These are phyloP conservation scores for Metschnikowia matae DNA, from an alignment of 805 yeast species.

Conservation along the genomic window DNA sequence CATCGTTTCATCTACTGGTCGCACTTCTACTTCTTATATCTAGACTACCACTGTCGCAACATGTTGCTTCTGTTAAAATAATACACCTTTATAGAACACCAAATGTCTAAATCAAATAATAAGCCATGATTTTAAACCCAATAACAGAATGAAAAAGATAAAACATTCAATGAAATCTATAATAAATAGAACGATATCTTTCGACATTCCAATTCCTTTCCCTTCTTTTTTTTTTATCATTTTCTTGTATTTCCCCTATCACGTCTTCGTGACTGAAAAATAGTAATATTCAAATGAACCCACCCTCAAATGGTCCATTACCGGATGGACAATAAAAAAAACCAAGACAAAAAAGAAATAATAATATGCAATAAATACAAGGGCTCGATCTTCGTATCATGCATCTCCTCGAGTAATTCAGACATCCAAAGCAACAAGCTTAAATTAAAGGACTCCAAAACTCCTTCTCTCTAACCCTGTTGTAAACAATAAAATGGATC, in stretches of 20 bases:
- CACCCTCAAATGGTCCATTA: constrained; percentile 15
- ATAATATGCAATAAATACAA: constrained; percentile 17
- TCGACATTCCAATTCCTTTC: constrained; percentile 14
- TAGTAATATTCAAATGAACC: constrained; percentile 13
- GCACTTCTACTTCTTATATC: neutral
- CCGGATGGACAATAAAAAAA: constrained; percentile 17
- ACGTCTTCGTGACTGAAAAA: constrained; percentile 5
- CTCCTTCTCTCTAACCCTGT: constrained; percentile 9
- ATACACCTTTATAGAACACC: constrained; percentile 29
- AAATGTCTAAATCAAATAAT: constrained; percentile 41
- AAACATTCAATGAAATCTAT: constrained; percentile 16
- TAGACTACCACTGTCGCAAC: neutral
- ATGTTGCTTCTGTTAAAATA: constrained; percentile 23
- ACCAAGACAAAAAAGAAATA: constrained; percentile 17
- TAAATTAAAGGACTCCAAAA: constrained; percentile 3
- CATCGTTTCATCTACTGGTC: neutral
- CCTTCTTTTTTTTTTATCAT: constrained; percentile 15
- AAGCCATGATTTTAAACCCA: constrained; percentile 17
- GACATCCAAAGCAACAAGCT: constrained; percentile 11
- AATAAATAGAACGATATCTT: constrained; percentile 15
- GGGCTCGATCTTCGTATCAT: constrained; percentile 12
- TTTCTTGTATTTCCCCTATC: constrained; percentile 6
- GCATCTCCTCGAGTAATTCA: constrained; percentile 15
- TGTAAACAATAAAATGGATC: constrained; percentile 8
- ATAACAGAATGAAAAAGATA: constrained; percentile 19